Percentiles rank a stretch among this genome's conserved stretches.
phyloP scores from a whole-genome alignment of 2,329 filamentous ascomycete species.

The Pseudogymnoascus sp. region DNA sequence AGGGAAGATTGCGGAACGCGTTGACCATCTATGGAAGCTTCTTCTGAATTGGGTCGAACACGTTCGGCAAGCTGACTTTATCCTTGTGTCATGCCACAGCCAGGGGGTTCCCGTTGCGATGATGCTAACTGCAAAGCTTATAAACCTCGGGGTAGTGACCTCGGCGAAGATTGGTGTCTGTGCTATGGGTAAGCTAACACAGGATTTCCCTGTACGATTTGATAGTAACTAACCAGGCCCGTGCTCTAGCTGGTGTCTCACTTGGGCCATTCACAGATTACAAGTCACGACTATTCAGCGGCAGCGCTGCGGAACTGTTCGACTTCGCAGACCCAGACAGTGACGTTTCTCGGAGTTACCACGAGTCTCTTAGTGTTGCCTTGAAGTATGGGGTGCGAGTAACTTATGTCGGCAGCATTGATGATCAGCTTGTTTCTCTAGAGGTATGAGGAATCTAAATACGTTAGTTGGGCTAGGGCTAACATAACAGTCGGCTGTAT shows the following conservation, averaged over 20 bases:
- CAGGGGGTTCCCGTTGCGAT: slow-evolving; percentile 91
- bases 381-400: slow-evolving; percentile 74
- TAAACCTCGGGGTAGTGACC: slow-evolving; percentile 78
- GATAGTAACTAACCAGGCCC: slow-evolving; percentile 15
- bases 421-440: slow-evolving; percentile 90
- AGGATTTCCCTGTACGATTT: neutral
- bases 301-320: slow-evolving; percentile 88
- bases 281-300: slow-evolving; percentile 80
- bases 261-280: slow-evolving; percentile 90
- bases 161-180: slow-evolving; percentile 76
- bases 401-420: slow-evolving; percentile 86
- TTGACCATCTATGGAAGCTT: slow-evolving; percentile 89
- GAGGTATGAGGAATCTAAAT: slow-evolving; percentile 50
- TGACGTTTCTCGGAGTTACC: slow-evolving; percentile 73
- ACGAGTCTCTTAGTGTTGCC: slow-evolving; percentile 63
- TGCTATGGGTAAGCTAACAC: slow-evolving; percentile 48
- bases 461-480: slow-evolving; percentile 11
- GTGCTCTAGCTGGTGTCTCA: slow-evolving; percentile 72
- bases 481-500: slow-evolving; percentile 62
- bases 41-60: slow-evolving; percentile 92
- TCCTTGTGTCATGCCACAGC: slow-evolving; percentile 88
- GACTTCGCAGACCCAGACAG: slow-evolving; percentile 82
- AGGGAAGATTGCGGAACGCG: slow-evolving; percentile 80
- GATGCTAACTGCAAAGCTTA: slow-evolving; percentile 87
- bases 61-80: slow-evolving; percentile 77